Evolutionary conservation across 495 filamentous ascomycete species (phyloP).

Genomic region (Mycothermus thermophilus): DNA sequence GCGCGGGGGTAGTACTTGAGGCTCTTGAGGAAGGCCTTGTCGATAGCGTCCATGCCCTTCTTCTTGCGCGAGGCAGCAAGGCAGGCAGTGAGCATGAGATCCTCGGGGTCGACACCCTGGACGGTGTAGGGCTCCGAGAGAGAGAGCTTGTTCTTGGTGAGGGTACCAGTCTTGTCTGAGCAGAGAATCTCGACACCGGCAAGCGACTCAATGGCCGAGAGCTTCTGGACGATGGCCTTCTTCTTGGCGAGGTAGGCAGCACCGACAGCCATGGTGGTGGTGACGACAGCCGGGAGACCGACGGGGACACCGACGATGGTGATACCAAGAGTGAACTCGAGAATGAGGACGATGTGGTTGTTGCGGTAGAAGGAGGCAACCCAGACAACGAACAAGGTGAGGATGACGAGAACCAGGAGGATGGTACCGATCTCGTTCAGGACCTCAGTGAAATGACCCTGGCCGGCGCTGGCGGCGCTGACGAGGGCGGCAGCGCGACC

Average conservation of each 20-base stretch:
- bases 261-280: constrained; percentile 93
- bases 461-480: constrained; percentile 51
- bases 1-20: constrained; percentile 66
- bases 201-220: constrained; percentile 86
- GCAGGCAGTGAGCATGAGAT: constrained; percentile 84
- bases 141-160: constrained; percentile 87
- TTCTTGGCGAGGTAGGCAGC: constrained; percentile 88
- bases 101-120: constrained; percentile 60
- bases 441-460: constrained; percentile 81
- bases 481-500: constrained; percentile 80
- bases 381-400: constrained; percentile 74
- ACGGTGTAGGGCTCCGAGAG: constrained; percentile 74
- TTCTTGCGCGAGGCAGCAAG: constrained; percentile 85
- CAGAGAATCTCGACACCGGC: constrained; percentile 94
- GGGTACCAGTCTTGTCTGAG: constrained; percentile 91
- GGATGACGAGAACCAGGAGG: constrained; percentile 64
- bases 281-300: constrained; percentile 90
- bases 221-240: constrained; percentile 93
- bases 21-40: constrained; percentile 83
- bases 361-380: constrained; percentile 76
- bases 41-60: constrained; percentile 89
- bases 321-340: constrained; percentile 74
- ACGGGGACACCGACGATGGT: constrained; percentile 91
- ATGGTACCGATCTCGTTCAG: constrained; percentile 75
- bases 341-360: constrained; percentile 56